These are phyloP conservation scores for Aspergillus sparsus DNA, from an alignment of 495 filamentous ascomycete species.

Conservation along the genomic window DNA sequence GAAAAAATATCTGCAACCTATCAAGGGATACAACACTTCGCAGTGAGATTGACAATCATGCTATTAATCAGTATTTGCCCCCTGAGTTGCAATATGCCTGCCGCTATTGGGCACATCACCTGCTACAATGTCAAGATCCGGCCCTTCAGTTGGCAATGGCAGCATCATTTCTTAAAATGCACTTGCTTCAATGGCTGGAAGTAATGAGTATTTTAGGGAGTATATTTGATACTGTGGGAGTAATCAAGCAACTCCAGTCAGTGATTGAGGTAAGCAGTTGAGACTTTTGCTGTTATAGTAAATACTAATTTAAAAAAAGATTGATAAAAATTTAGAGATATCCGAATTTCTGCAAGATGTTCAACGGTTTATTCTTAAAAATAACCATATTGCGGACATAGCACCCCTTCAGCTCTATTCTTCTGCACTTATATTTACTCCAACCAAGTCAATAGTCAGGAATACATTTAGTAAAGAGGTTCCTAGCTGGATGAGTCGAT, in stretches of 20 bases:
- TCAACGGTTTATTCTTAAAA: constrained; percentile 33
- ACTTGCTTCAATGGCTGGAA: constrained; percentile 52
- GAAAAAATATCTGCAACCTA: constrained; percentile 44
- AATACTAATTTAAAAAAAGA: constrained; percentile 8
- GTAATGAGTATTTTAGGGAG: constrained; percentile 38
- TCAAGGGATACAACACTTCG: constrained; percentile 21
- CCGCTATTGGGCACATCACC: constrained; percentile 45
- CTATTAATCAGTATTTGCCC: constrained; percentile 27
- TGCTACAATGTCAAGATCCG: constrained; percentile 31
- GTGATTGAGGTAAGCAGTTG: constrained; percentile 6
- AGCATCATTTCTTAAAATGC: constrained; percentile 38
- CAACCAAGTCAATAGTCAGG: constrained; percentile 28
- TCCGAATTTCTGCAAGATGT: constrained; percentile 38
- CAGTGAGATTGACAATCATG: constrained; percentile 23
- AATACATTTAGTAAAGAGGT: constrained; percentile 8
- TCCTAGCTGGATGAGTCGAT: not conserved
- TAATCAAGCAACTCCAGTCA: constrained; percentile 11
- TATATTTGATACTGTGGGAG: constrained; percentile 25
- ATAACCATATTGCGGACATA: constrained; percentile 36
- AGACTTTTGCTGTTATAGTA: not conserved
- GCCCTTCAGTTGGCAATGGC: constrained; percentile 26
- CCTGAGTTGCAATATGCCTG: constrained; percentile 43
- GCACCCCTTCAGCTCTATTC: constrained; percentile 26
- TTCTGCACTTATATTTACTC: constrained; percentile 28
- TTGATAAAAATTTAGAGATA: constrained; percentile 23